A percentile compares a stretch with the other conserved stretches of the same genome.
These are phyloP conservation scores for Sesbania bispinosa DNA, from an alignment of 306 rosid species.

Conservation along the genomic window DNA sequence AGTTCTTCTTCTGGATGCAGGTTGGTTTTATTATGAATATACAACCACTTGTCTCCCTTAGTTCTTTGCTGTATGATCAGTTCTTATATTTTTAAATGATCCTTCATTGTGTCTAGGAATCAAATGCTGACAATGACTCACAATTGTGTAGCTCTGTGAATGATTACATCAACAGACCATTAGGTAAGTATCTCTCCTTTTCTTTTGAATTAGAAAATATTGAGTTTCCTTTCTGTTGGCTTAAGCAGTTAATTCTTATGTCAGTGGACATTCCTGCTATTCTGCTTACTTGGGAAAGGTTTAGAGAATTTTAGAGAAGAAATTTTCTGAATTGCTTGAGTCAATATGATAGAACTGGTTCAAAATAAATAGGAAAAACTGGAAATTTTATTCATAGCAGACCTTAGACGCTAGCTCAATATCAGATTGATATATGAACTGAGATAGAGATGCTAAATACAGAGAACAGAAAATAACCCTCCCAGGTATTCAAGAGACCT, in stretches of 20 bases:
- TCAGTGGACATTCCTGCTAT: not conserved
- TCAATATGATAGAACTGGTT: no score
- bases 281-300: not conserved
- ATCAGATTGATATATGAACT: no score
- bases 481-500: no score
- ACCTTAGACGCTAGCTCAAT: no score
- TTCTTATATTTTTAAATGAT: conserved; percentile 14
- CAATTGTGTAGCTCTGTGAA: conserved; percentile 71
- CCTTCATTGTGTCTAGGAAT: conserved; percentile 56
- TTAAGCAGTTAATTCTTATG: not conserved
- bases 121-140: conserved; percentile 64
- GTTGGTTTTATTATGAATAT: conserved; percentile 36
- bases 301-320: no score
- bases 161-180: conserved; percentile 66
- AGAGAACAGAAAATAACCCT: no score
- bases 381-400: no score
- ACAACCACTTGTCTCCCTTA: not conserved
- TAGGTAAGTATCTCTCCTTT: conserved; percentile 45
- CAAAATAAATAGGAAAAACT: no score
- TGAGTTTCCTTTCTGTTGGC: not conserved
- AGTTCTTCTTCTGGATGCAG: conserved; percentile 97
- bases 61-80: not conserved
- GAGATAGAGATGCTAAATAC: no score
- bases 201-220: not conserved
- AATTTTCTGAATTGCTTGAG: no score